Evolutionary conservation across 805 yeast genomes (phyloP).

Genomic region (Kodamaea restingae): DNA sequence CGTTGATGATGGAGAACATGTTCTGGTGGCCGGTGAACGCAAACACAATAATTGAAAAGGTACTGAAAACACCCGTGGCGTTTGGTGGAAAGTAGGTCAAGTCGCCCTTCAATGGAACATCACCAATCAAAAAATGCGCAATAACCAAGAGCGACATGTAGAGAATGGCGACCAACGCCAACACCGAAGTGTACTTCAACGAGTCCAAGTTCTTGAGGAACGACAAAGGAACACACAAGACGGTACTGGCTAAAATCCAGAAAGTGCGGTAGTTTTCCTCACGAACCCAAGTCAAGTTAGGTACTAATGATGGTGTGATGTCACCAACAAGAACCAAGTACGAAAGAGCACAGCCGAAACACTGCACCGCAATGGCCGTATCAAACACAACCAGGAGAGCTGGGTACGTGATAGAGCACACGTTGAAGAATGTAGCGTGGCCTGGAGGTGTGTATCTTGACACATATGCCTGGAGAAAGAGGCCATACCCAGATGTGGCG

Average conservation of each 20-base stretch:
- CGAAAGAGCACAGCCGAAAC: slow-evolving; percentile 68
- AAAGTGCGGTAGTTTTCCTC: slow-evolving; percentile 40
- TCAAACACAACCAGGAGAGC: slow-evolving; percentile 59
- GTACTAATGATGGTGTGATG: slow-evolving; percentile 57
- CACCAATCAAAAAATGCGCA: slow-evolving; percentile 60
- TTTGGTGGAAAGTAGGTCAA: slow-evolving; percentile 34
- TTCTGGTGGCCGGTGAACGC: slow-evolving; percentile 96
- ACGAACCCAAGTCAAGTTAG: slow-evolving; percentile 18
- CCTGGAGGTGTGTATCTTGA: slow-evolving; percentile 49
- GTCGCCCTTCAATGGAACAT: slow-evolving; percentile 33
- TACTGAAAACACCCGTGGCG: slow-evolving; percentile 49
- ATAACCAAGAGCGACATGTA: slow-evolving; percentile 73
- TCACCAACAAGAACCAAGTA: slow-evolving; percentile 70
- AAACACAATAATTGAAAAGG: slow-evolving; percentile 89
- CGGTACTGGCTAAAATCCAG: slow-evolving; percentile 54
- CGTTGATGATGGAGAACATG: slow-evolving; percentile 86
- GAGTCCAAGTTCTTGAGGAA: slow-evolving; percentile 75
- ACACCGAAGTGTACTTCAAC: slow-evolving; percentile 76
- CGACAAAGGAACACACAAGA: slow-evolving; percentile 56
- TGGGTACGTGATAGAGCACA: slow-evolving; percentile 59
- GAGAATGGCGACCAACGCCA: slow-evolving; percentile 77
- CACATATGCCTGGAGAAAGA: slow-evolving; percentile 57
- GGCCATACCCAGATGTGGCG: slow-evolving; percentile 61
- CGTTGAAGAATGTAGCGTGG: slow-evolving; percentile 66
- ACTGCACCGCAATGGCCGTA: slow-evolving; percentile 64